Conservation (phyloP, 306 rosid species). For the Cucurbita moschata region DNA sequence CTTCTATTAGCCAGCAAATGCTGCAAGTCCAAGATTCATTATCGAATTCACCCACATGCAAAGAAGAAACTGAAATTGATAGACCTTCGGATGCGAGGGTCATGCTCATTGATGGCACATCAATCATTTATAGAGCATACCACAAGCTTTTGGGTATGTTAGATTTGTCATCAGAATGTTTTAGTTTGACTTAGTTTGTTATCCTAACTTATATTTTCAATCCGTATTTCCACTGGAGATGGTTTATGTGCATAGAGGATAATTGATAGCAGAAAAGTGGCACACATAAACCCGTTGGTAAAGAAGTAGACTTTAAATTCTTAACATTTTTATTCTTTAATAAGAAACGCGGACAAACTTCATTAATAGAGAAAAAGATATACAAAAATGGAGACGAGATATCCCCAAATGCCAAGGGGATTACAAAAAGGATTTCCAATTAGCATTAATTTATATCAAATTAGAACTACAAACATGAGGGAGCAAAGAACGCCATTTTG, state of each 20-base stretch:
- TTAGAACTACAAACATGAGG: neutral
- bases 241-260: neutral
- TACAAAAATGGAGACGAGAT: neutral
- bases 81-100: slow-evolving; percentile 54
- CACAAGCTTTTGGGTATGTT: slow-evolving; percentile 71
- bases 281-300: neutral
- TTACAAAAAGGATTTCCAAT: neutral
- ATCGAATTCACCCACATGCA: slow-evolving; percentile 15
- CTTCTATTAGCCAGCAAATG: slow-evolving; percentile 15
- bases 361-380: neutral
- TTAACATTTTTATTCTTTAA: neutral
- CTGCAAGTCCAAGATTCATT: slow-evolving; percentile 9
- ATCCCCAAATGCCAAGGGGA: neutral
- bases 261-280: neutral
- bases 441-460: neutral
- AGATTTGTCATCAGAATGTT: neutral
- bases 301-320: neutral
- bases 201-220: neutral
- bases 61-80: slow-evolving; percentile 10
- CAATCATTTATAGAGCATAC: slow-evolving; percentile 73
- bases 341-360: neutral
- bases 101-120: slow-evolving; percentile 85
- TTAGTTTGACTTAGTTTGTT: neutral
- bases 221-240: neutral
- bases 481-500: neutral